phyloP scores from a whole-genome alignment of 2,329 filamentous ascomycete genomes.

The Colletotrichum kahawae region DNA sequence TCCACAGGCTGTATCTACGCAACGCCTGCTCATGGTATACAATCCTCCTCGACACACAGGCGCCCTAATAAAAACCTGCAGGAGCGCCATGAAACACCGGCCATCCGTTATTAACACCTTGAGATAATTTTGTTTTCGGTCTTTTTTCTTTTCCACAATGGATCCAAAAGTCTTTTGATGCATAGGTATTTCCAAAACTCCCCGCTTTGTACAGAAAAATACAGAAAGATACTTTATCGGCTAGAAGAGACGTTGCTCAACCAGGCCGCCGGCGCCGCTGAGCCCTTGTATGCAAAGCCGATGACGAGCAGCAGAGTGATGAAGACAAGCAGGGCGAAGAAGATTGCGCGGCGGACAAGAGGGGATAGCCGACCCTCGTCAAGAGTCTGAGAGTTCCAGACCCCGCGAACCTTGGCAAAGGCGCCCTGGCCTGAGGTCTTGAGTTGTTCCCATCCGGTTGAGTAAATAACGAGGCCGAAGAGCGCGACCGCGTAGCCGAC shows the following conservation, averaged over 20 bases:
- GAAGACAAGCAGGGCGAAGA: slow-evolving; percentile 20
- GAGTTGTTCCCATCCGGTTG: slow-evolving; percentile 40
- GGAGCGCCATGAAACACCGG: not conserved
- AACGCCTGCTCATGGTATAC: not conserved
- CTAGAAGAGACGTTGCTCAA: not conserved
- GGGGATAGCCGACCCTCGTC: slow-evolving; percentile 27
- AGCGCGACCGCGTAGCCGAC: slow-evolving; percentile 79
- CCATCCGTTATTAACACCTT: not conserved
- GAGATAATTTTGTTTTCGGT: not conserved
- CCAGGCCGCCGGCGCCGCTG: slow-evolving; percentile 9
- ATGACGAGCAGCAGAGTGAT: slow-evolving; percentile 25
- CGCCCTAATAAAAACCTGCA: not conserved
- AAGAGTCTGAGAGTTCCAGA: slow-evolving; percentile 18
- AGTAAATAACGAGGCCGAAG: slow-evolving; percentile 55
- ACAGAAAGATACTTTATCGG: not conserved
- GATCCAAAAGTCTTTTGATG: not conserved
- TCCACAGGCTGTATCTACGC: not conserved
- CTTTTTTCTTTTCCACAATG: not conserved
- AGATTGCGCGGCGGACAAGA: slow-evolving; percentile 25
- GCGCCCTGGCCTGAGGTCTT: slow-evolving; percentile 19
- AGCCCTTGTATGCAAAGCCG: slow-evolving; percentile 20
- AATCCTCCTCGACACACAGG: not conserved
- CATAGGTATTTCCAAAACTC: not conserved
- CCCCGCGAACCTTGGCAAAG: slow-evolving; percentile 16
- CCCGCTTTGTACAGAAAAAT: not conserved